Evolutionary conservation across 371 early-diverging fungal species (phyloP), one percentile per base, ranked within the genome.

Genomic region (Mucor velutinosus): DNA sequence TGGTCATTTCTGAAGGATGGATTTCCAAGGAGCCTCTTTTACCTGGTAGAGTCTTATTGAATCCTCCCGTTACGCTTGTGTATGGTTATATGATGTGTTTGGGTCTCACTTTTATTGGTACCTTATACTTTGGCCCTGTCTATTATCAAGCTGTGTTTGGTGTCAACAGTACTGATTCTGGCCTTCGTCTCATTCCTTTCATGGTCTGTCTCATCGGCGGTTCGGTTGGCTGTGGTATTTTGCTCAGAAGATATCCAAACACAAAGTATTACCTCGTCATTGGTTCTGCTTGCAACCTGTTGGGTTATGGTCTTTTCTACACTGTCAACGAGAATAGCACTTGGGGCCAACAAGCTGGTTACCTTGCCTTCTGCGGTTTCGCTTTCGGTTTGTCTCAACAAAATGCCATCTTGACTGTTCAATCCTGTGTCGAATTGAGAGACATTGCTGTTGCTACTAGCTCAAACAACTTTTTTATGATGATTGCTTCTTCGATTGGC

Each of bases 371-470:
- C 17, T 72, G 76, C 51, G 78, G 77, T 41, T 70, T 87, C 4
- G 89, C 91, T 27, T 70, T 88, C 25, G 92, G 92, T 37, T 57
- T 89, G 27, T 81, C 84, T 19, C 83, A 89, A 70, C 90, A 92
- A 72, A 87, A 88, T 41, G 70, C 72, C 53, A 80, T 89, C 27
- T 77, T 92, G 23, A 87, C 80, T 0, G 83, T 80, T 5, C 93
- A 92, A 73, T 75, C 85, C 0, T 62, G 82, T 7, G 87, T 88
- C 5, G 72, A 58, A 15, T 69, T 71, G 30, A 75, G 75, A 51
- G 84, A 88, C 62, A 84, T 90, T 64, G 88, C 93, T n/a, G 77
- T 92, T 19, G 88, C 84, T 37, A 89, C 94, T 25, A 76, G 87
- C 12, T 74, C 85, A n/a, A 71, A 65, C 49, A 72, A 79, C 47